A percentile compares a stretch with the other conserved stretches of the same genome.
Evolutionary conservation across 2,329 filamentous ascomycete species (phyloP).

Genomic region (Tetracladium maxilliforme): DNA sequence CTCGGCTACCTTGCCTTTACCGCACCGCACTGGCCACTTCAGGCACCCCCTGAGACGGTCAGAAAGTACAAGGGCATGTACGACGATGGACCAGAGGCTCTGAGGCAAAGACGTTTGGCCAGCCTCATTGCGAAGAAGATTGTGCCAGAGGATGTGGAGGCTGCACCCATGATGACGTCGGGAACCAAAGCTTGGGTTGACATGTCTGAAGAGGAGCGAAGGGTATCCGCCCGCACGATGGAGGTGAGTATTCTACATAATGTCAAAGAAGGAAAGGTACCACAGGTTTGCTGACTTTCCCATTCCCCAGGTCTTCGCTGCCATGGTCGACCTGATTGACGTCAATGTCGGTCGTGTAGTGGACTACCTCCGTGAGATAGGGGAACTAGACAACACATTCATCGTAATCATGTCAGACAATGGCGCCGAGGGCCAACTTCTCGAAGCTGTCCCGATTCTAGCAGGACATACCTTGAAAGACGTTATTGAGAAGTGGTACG

Average conservation of each 20-base stretch:
- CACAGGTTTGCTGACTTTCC: no score
- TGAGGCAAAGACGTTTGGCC: constrained; percentile 25
- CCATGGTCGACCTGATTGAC: constrained; percentile 50
- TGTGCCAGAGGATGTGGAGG: constrained; percentile 22
- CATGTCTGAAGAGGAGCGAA: constrained; percentile 26
- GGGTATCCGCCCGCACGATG: constrained; percentile 37
- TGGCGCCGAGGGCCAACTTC: constrained; percentile 42
- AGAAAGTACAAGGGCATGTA: constrained; percentile 22
- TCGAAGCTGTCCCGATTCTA: constrained; percentile 43
- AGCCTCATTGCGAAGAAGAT: constrained; percentile 30
- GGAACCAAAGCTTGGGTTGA: constrained; percentile 29
- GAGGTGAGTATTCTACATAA: no score
- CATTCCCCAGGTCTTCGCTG: constrained; percentile 46
- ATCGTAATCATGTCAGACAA: constrained; percentile 51
- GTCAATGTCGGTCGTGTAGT: constrained; percentile 42
- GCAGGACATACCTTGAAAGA: constrained; percentile 31
- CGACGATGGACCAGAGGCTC: constrained; percentile 29
- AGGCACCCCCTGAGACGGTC: constrained; percentile 20
- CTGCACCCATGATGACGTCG: constrained; percentile 20
- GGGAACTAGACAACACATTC: constrained; percentile 48
- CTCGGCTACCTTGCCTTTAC: constrained; percentile 35
- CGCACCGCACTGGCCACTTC: constrained; percentile 37
- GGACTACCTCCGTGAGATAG: constrained; percentile 35
- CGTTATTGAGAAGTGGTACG: constrained; percentile 39
- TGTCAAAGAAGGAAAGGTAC: no score